These are phyloP conservation scores for Gremmenia infestans DNA, from an alignment of 2,329 filamentous ascomycete genomes.

Conservation along the genomic window DNA sequence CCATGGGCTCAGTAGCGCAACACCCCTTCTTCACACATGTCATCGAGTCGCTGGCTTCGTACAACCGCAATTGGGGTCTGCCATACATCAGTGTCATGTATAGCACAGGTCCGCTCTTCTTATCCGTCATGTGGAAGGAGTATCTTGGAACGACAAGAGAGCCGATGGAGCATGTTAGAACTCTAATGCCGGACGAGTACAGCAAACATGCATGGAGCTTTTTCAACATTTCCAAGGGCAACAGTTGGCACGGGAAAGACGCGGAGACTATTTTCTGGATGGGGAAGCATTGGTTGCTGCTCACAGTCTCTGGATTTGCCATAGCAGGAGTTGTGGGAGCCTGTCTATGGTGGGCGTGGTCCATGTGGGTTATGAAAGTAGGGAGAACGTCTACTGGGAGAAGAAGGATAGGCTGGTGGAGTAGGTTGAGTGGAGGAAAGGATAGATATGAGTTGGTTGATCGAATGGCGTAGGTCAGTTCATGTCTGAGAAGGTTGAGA, in stretches of 20 bases:
- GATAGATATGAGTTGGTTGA: constrained; percentile 30
- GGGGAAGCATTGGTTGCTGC: constrained; percentile 37
- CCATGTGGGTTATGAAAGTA: constrained; percentile 21
- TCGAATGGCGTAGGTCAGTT: constrained; percentile 23
- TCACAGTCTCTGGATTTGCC: constrained; percentile 33
- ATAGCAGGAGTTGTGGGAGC: constrained; percentile 27
- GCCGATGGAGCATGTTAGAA: constrained; percentile 52
- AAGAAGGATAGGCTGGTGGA: constrained; percentile 21
- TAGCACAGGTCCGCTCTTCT: constrained; percentile 68
- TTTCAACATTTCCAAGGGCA: constrained; percentile 49
- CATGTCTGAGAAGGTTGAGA: background rate
- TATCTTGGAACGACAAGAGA: constrained; percentile 53
- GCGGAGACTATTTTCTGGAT: constrained; percentile 46
- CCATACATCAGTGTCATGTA: constrained; percentile 77
- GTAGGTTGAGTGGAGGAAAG: constrained; percentile 20
- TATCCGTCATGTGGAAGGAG: constrained; percentile 71
- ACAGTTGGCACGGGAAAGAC: constrained; percentile 44
- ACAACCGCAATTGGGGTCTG: constrained; percentile 59
- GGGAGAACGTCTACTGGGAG: constrained; percentile 10
- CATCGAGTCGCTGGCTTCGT: constrained; percentile 61
- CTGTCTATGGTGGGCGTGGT: constrained; percentile 27
- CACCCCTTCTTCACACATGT: constrained; percentile 71
- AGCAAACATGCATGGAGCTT: constrained; percentile 65
- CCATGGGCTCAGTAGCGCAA: constrained; percentile 66
- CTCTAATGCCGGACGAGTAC: constrained; percentile 68